Evolutionary conservation across 2,329 filamentous ascomycete species (phyloP).

Genomic region (Hymenoscyphus occultus): DNA sequence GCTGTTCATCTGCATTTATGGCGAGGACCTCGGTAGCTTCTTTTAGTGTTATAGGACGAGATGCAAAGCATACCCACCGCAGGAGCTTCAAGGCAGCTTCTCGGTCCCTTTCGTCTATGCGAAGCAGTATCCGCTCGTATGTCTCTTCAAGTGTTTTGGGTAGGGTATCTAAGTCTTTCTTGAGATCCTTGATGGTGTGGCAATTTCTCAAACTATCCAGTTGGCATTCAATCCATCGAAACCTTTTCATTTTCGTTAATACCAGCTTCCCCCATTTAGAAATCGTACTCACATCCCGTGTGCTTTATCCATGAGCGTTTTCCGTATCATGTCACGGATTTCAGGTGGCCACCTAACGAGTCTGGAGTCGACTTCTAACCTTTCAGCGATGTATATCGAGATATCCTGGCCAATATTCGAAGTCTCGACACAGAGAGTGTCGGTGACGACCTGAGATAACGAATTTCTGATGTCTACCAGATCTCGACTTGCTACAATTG

Average conservation of each 20-base stretch:
- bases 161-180: slow-evolving; percentile 14
- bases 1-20: not conserved
- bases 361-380: not conserved
- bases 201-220: slow-evolving; percentile 31
- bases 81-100: not conserved
- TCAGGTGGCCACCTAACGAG: not conserved
- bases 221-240: slow-evolving; percentile 32
- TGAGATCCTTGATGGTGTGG: slow-evolving; percentile 13
- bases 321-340: not conserved
- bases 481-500: slow-evolving; percentile 5
- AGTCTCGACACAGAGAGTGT: not conserved
- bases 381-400: not conserved
- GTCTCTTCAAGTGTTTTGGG: slow-evolving; percentile 24
- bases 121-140: slow-evolving; percentile 28
- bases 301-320: not conserved
- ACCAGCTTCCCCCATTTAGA: not conserved
- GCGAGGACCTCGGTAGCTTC: slow-evolving; percentile 1
- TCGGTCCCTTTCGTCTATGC: slow-evolving; percentile 26
- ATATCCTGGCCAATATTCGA: slow-evolving; percentile 1
- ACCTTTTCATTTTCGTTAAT: slow-evolving; percentile 20
- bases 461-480: not conserved
- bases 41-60: not conserved
- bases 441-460: not conserved
- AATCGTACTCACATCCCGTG: slow-evolving; percentile 1
- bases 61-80: not conserved